Conservation (phyloP, 2,329 filamentous ascomycete species). For the Curvularia eragrostidis region DNA sequence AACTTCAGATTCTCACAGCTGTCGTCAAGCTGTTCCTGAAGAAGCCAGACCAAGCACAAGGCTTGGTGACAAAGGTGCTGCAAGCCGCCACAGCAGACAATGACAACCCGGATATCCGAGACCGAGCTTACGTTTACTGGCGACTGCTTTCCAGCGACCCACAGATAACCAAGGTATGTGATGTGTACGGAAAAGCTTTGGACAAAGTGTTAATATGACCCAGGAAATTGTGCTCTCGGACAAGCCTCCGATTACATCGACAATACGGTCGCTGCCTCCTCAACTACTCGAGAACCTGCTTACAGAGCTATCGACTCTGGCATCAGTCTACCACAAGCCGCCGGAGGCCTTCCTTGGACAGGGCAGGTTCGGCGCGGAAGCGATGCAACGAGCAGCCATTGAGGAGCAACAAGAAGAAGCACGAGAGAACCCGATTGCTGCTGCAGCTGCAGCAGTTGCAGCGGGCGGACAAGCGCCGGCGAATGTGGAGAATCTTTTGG, state of each 20-base stretch:
- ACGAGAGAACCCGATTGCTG: slow-evolving; percentile 91
- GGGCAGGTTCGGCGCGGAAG: slow-evolving; percentile 90
- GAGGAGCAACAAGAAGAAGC: slow-evolving; percentile 94
- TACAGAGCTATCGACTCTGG: slow-evolving; percentile 87
- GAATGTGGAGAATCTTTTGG: slow-evolving; percentile 92
- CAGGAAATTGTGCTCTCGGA: slow-evolving; percentile 88
- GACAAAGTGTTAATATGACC: slow-evolving; percentile 8
- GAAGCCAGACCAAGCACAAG: slow-evolving; percentile 90
- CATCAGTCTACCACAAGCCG: slow-evolving; percentile 98
- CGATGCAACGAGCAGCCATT: slow-evolving; percentile 92
- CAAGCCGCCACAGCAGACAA: slow-evolving; percentile 92
- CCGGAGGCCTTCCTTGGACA: slow-evolving; percentile 98
- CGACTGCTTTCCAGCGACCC: slow-evolving; percentile 91
- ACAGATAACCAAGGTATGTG: slow-evolving; percentile 79
- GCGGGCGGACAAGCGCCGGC: slow-evolving; percentile 65
- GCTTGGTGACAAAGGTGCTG: slow-evolving; percentile 90
- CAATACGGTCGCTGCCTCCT: slow-evolving; percentile 86
- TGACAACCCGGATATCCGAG: slow-evolving; percentile 96
- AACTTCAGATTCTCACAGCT: slow-evolving; percentile 94
- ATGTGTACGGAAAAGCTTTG: not conserved
- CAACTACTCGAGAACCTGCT: slow-evolving; percentile 89
- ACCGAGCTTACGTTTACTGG: slow-evolving; percentile 98
- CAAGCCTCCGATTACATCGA: slow-evolving; percentile 92
- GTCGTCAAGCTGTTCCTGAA: slow-evolving; percentile 98
- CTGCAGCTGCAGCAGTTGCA: slow-evolving; percentile 73